Conservation (phyloP, 768 basidiomycete genomes). For the Boletus subparvulus region DNA sequence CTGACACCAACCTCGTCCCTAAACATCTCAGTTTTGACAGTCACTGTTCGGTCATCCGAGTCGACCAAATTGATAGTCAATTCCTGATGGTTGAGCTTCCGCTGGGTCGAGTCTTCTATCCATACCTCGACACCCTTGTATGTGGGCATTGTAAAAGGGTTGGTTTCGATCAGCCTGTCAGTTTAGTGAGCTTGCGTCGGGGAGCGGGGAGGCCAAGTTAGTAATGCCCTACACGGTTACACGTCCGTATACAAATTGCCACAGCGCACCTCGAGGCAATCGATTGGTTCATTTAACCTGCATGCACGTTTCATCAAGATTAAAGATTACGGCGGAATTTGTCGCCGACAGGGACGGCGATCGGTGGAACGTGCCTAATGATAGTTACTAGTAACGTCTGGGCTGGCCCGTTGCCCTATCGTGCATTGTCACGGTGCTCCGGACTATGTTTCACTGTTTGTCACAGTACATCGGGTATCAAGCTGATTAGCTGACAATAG, state of each 20-base stretch:
- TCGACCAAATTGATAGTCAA: conserved; percentile 11
- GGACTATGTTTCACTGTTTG: neutral
- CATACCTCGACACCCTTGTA: conserved; percentile 17
- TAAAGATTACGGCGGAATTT: neutral
- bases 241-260: conserved; percentile 7
- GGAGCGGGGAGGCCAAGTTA: neutral
- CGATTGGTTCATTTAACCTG: neutral
- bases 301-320: neutral
- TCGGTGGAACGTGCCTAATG: neutral
- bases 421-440: too few relatives aligned
- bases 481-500: neutral
- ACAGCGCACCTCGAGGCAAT: neutral
- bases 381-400: neutral
- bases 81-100: conserved; percentile 1
- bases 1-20: conserved; percentile 10
- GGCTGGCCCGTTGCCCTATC: neutral
- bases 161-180: neutral
- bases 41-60: conserved; percentile 6
- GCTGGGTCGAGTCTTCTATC: conserved; percentile 15
- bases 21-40: conserved; percentile 7
- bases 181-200: neutral
- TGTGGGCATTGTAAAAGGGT: conserved; percentile 12
- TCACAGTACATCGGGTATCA: neutral
- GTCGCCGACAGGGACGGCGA: neutral
- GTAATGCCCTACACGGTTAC: neutral